Evolutionary conservation across 768 basidiomycete species (phyloP).

Genomic region (Pilatotrama ljubarskyi): DNA sequence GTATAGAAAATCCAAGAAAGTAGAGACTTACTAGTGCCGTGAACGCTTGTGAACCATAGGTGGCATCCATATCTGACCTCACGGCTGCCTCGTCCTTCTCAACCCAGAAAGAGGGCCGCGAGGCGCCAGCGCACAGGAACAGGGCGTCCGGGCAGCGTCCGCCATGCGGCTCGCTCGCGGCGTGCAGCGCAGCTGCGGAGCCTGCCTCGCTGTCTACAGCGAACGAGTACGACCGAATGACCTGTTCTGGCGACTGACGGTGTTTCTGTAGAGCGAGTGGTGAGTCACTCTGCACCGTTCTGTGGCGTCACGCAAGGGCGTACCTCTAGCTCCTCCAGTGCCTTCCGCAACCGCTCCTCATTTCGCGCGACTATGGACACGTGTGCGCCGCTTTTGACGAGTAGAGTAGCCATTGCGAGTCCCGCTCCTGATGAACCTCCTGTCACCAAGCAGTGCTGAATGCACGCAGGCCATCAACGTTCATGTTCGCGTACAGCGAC

Average conservation of each 20-base stretch:
- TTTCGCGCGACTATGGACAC: slow-evolving; percentile 86
- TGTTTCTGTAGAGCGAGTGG: slow-evolving; percentile 11
- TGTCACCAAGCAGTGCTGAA: slow-evolving; percentile 81
- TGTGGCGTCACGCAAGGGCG: slow-evolving; percentile 17
- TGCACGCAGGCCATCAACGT: not conserved
- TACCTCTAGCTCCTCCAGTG: slow-evolving; percentile 67
- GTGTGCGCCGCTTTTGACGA: slow-evolving; percentile 71
- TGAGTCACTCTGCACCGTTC: not conserved
- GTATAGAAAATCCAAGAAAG: not conserved
- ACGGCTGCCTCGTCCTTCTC: slow-evolving; percentile 65
- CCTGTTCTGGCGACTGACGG: slow-evolving; percentile 58
- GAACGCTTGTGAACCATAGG: slow-evolving; percentile 58
- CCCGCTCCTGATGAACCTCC: slow-evolving; percentile 86
- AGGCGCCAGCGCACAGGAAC: slow-evolving; percentile 76
- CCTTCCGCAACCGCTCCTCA: slow-evolving; percentile 58
- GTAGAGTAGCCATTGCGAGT: slow-evolving; percentile 64
- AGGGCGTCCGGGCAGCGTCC: slow-evolving; percentile 71
- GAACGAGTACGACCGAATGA: slow-evolving; percentile 65
- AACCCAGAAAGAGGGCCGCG: slow-evolving; percentile 74
- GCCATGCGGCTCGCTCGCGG: slow-evolving; percentile 53
- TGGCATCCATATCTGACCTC: slow-evolving; percentile 49
- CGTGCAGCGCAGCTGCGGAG: slow-evolving; percentile 62
- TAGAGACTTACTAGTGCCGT: slow-evolving; percentile 48
- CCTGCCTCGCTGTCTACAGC: slow-evolving; percentile 54
- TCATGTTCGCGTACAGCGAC: not conserved